Conservation (phyloP, 75 land plant genomes). For the Ceratopteris richardii region DNA sequence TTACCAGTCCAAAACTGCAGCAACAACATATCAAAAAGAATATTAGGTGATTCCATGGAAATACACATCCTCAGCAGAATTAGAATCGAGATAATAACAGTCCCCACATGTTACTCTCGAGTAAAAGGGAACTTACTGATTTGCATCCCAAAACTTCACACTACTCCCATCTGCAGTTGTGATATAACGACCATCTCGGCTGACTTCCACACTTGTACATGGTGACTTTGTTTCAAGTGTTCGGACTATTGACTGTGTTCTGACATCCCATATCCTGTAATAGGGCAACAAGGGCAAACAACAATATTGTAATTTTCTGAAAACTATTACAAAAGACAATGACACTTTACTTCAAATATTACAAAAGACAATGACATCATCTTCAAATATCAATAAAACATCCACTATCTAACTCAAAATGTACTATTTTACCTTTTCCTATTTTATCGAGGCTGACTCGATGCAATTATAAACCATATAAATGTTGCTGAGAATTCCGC, state of each 20-base stretch:
- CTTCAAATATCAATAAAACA: too few relatives aligned
- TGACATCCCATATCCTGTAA: constrained; percentile 84
- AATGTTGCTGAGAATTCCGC: too few relatives aligned
- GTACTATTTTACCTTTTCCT: too few relatives aligned
- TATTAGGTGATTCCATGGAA: background rate
- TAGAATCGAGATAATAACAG: too few relatives aligned
- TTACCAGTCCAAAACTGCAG: constrained; percentile 82
- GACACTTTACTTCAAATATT: too few relatives aligned
- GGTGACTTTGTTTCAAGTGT: constrained; percentile 84
- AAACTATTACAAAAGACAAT: too few relatives aligned
- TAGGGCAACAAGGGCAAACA: background rate
- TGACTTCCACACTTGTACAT: constrained; percentile 94
- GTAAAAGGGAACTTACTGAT: constrained; percentile 57
- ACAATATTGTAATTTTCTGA: background rate
- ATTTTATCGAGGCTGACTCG: too few relatives aligned
- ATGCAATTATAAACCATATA: too few relatives aligned
- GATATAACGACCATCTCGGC: constrained; percentile 89
- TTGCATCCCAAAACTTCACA: constrained; percentile 99
- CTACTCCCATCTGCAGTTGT: constrained; percentile 90
- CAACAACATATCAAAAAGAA: background rate
- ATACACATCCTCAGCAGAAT: too few relatives aligned
- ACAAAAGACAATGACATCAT: too few relatives aligned
- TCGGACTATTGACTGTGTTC: constrained; percentile 72
- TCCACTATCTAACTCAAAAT: too few relatives aligned
- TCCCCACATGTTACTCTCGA: too few relatives aligned